Base-by-base conservation (phyloP, 352 stramenopile species). In the Phytophthora capsici region DNA sequence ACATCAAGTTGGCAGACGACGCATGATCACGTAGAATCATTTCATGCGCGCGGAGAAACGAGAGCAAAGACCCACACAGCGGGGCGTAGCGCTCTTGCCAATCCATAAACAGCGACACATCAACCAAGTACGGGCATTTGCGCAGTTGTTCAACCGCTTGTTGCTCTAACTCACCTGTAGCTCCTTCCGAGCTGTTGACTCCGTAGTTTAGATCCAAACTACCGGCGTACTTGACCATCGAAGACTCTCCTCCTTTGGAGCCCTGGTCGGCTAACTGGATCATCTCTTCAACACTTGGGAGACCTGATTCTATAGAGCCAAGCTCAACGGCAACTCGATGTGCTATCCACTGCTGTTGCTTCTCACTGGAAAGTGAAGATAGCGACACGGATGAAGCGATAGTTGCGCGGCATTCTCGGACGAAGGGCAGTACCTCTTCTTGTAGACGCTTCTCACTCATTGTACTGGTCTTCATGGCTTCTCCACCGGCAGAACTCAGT, bases 1-100 rank as follows among this genome's bases (percentile, higher is more conserved):
- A 86, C 63, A 79, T 71, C 38, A 85, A 73, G 40, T 63, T 73
- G 63, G 56, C 77, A 45, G 73, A 68, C 20, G 69, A 56, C 63
- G 69, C 84, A 90, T 90, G 82, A 90, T 93, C 84, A 88, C 77
- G 25, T 51, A 82, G 50, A 75, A 91, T 90, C 81, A 90, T 86
- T 70, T 93, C 85, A 89, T 93, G 79, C 83, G 82, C 71, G 55
- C 78, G 71, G 74, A 93, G 71, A 80, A 93, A 93, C 37, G 56
- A 66, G 58, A 72, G 79, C 70, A 93, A 62, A 3, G 81, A 45
- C 44, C 83, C 85, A 73, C 82, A 90, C 32, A 78, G 71, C 1
- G 75, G 78, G 38, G 71, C 83, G 76, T 84, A 93, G 16, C 55
- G 68, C 62, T 86, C 77, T 63, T 71, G 70, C 80, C 80, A 89